Evolutionary conservation across 2,329 filamentous ascomycete species (phyloP).

Genomic region (Pseudonectria buxi): DNA sequence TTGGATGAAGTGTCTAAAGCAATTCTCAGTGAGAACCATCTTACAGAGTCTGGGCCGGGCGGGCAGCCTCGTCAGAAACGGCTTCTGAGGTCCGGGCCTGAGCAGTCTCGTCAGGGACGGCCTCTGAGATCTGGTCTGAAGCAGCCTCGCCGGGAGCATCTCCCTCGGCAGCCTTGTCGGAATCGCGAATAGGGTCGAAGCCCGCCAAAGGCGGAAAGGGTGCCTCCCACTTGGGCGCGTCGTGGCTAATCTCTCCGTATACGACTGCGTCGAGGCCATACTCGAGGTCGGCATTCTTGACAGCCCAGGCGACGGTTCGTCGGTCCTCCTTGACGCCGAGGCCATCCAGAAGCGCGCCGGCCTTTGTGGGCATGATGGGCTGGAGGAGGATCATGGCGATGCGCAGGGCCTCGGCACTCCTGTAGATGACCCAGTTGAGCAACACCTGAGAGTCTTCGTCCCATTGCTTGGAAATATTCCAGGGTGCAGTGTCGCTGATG

Average conservation of each 20-base stretch:
- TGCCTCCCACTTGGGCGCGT: slow-evolving; percentile 31
- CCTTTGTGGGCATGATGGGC: slow-evolving; percentile 82
- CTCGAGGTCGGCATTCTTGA: slow-evolving; percentile 54
- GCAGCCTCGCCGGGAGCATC: too few relatives aligned
- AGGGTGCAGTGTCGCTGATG: slow-evolving; percentile 60
- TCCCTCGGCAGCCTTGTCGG: too few relatives aligned
- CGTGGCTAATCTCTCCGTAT: slow-evolving; percentile 13
- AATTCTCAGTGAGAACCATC: too few relatives aligned
- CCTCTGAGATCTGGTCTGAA: too few relatives aligned
- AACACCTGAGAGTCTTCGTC: slow-evolving; percentile 29
- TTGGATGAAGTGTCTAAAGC: too few relatives aligned
- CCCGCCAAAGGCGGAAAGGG: slow-evolving; percentile 44
- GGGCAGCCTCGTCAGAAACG: too few relatives aligned
- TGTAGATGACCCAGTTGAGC: slow-evolving; percentile 58
- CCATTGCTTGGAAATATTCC: slow-evolving; percentile 46
- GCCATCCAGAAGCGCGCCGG: slow-evolving; percentile 64
- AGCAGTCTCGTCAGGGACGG: too few relatives aligned
- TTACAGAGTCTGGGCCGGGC: too few relatives aligned
- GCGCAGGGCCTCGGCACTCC: slow-evolving; percentile 68
- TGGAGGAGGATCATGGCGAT: slow-evolving; percentile 79
- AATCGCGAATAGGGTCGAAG: too few relatives aligned
- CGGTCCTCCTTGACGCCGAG: slow-evolving; percentile 61
- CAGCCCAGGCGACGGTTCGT: slow-evolving; percentile 57
- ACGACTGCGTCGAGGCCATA: slow-evolving; percentile 50
- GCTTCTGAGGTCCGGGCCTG: too few relatives aligned